Evolutionary conservation across 2,329 filamentous ascomycete species (phyloP).

Genomic region (Nigrospora oryzae): DNA sequence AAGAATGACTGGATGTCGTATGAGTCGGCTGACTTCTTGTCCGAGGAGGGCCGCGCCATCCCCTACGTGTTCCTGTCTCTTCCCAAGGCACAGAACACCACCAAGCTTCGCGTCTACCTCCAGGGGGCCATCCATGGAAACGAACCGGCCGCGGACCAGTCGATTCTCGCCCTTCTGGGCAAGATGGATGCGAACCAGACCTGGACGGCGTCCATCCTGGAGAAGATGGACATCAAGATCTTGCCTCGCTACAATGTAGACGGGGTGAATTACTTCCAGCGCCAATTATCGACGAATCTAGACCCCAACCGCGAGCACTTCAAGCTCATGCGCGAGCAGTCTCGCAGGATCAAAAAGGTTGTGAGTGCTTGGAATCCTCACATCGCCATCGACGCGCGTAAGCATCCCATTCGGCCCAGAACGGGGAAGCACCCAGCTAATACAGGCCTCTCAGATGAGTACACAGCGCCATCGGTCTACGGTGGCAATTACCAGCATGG

Average conservation of each 20-base stretch:
- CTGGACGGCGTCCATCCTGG: slow-evolving; percentile 13
- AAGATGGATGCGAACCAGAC: slow-evolving; percentile 13
- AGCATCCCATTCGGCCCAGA: background rate
- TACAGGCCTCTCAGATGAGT: slow-evolving; percentile 13
- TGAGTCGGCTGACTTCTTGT: slow-evolving; percentile 16
- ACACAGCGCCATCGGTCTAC: slow-evolving; percentile 15
- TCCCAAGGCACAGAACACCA: background rate
- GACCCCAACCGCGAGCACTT: slow-evolving; percentile 19
- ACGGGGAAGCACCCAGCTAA: too few species aligned
- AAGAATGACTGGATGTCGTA: slow-evolving; percentile 18
- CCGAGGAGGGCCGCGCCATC: slow-evolving; percentile 17
- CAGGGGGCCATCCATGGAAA: slow-evolving; percentile 18
- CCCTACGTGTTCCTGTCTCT: slow-evolving; percentile 14
- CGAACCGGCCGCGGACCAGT: slow-evolving; percentile 17
- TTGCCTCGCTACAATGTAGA: slow-evolving; percentile 17
- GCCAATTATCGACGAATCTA: slow-evolving; percentile 14
- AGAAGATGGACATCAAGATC: slow-evolving; percentile 13
- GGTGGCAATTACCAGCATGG: slow-evolving; percentile 18
- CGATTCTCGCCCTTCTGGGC: slow-evolving; percentile 15
- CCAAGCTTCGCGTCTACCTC: slow-evolving; percentile 18
- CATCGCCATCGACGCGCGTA: slow-evolving; percentile 20
- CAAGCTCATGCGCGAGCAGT: slow-evolving; percentile 19
- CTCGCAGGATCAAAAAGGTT: slow-evolving; percentile 18
- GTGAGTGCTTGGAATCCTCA: slow-evolving; percentile 20
- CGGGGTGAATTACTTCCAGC: slow-evolving; percentile 18